These are phyloP conservation scores for Rhodotorula sp. DNA, from an alignment of 1,284 basidiomycete species.

Conservation along the genomic window DNA sequence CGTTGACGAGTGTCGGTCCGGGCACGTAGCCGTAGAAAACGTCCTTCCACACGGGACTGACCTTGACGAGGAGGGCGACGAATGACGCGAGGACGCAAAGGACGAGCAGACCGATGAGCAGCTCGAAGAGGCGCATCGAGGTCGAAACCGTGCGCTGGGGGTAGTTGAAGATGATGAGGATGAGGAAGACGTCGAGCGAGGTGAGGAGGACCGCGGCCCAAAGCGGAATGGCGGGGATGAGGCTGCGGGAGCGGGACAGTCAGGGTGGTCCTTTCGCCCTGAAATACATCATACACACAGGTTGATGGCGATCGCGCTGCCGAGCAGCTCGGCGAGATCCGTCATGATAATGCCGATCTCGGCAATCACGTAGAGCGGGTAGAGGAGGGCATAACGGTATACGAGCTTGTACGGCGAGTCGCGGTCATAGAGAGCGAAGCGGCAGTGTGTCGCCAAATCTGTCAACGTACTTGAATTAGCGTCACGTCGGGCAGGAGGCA, in stretches of 20 bases:
- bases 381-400: constrained; percentile 63
- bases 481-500: not conserved
- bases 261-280: not conserved
- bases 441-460: constrained; percentile 58
- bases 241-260: constrained; percentile 46
- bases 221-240: constrained; percentile 76
- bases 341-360: constrained; percentile 84
- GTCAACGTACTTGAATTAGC: not conserved
- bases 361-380: constrained; percentile 57
- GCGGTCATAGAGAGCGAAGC: constrained; percentile 67
- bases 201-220: constrained; percentile 82
- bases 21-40: constrained; percentile 87
- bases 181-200: constrained; percentile 75
- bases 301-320: constrained; percentile 74
- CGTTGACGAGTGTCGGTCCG: constrained; percentile 62
- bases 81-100: constrained; percentile 79
- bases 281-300: constrained; percentile 53
- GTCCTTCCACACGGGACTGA: constrained; percentile 71
- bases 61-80: constrained; percentile 72
- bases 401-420: constrained; percentile 59
- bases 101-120: constrained; percentile 67
- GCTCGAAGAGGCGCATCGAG: constrained; percentile 61
- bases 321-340: constrained; percentile 67
- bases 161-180: constrained; percentile 56
- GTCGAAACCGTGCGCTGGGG: constrained; percentile 44